Percentiles rank a stretch among this genome's conserved stretches.
These are phyloP conservation scores for Talaromyces piceae DNA, from an alignment of 2,329 filamentous ascomycete genomes.

Conservation along the genomic window DNA sequence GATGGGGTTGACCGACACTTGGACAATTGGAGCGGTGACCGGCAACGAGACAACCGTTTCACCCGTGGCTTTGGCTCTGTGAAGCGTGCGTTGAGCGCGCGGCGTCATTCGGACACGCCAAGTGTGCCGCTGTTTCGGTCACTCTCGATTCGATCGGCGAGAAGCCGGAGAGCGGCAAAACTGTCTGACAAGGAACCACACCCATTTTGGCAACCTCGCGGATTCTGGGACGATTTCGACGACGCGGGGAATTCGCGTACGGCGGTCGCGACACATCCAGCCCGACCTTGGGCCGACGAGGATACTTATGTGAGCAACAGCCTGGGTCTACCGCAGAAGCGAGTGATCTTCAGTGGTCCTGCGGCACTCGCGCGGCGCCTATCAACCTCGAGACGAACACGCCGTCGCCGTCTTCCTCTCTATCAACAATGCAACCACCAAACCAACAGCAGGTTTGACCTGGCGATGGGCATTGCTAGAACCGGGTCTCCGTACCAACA, in stretches of 20 bases:
- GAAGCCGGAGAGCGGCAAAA: slow-evolving; percentile 36
- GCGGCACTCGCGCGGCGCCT: slow-evolving; percentile 25
- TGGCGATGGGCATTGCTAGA: slow-evolving; percentile 17
- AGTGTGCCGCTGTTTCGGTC: slow-evolving; percentile 28
- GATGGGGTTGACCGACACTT: slow-evolving; percentile 38
- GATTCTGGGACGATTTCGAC: slow-evolving; percentile 55
- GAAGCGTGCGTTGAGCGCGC: slow-evolving; percentile 30
- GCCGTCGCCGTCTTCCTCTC: slow-evolving; percentile 22
- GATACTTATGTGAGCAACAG: slow-evolving; percentile 50
- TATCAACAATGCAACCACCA: slow-evolving; percentile 23
- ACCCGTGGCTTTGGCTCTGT: slow-evolving; percentile 29
- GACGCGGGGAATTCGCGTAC: slow-evolving; percentile 24
- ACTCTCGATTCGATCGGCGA: slow-evolving; percentile 33
- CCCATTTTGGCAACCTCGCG: slow-evolving; percentile 56
- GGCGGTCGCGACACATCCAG: slow-evolving; percentile 18
- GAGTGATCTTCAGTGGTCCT: slow-evolving; percentile 37
- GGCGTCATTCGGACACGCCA: slow-evolving; percentile 35
- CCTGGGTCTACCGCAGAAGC: slow-evolving; percentile 46
- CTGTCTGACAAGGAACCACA: slow-evolving; percentile 45
- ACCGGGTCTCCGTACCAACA: slow-evolving; percentile 25
- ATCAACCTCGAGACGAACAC: slow-evolving; percentile 15
- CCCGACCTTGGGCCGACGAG: slow-evolving; percentile 16
- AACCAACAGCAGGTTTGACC: slow-evolving; percentile 16
- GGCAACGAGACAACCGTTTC: slow-evolving; percentile 16
- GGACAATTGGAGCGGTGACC: slow-evolving; percentile 14